A percentile compares a stretch with the other conserved stretches of the same genome.
Conservation (phyloP, 441 rosid genomes). For the Populus hybrid region DNA sequence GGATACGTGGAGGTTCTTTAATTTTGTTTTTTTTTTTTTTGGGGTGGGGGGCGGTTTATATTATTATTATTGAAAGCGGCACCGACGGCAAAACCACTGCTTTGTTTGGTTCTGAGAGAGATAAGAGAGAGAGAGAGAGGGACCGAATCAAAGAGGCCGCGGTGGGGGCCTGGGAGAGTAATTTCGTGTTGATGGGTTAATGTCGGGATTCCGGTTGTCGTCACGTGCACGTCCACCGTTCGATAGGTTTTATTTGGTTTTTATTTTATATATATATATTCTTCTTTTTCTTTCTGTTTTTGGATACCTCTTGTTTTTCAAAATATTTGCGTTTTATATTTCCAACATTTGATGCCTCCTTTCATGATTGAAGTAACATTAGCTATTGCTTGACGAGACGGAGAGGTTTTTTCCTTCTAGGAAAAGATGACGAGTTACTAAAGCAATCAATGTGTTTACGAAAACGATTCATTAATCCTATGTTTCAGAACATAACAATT, state of each 20-base stretch:
- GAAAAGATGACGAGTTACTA: no score
- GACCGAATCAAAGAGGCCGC: conserved; percentile 30
- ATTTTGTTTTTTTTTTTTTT: background rate
- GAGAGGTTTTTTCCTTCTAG: no score
- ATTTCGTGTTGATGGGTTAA: conserved; percentile 61
- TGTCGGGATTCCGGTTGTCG: conserved; percentile 53
- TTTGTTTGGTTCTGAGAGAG: background rate
- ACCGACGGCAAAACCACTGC: conserved; percentile 53
- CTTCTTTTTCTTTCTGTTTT: background rate
- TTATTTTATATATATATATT: no score
- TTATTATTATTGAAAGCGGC: conserved; percentile 36
- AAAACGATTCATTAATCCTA: no score
- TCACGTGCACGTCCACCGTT: conserved; percentile 51
- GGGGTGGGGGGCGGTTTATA: no score
- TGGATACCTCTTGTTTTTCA: background rate
- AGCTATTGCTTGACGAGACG: no score
- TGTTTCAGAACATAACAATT: no score
- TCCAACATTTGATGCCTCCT: background rate
- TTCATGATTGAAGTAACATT: no score
- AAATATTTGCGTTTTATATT: background rate
- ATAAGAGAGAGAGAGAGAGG: background rate
- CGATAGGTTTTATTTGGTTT: conserved; percentile 6
- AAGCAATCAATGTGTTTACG: no score
- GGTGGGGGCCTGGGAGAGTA: conserved; percentile 24
- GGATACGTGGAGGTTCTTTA: background rate